phyloP scores from a whole-genome alignment of 305 asterid species.

The Rubia tinctorum region DNA sequence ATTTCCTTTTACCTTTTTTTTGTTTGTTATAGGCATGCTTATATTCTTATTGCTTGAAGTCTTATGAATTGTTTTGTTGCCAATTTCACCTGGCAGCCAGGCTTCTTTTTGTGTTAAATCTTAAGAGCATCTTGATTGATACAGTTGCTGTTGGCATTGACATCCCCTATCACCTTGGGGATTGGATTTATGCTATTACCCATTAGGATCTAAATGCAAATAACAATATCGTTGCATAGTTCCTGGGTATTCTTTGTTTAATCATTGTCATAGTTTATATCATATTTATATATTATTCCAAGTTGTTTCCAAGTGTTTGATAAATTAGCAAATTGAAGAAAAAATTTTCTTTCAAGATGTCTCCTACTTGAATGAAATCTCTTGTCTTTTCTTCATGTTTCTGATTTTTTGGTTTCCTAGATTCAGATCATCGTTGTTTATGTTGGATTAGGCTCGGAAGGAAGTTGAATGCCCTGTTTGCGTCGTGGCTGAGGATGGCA shows the following conservation, averaged over 20 bases:
- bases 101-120: neutral
- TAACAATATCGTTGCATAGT: too few species aligned
- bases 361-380: too few species aligned
- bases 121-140: too few species aligned
- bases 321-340: too few species aligned
- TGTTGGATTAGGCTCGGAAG: neutral
- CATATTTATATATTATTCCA: too few species aligned
- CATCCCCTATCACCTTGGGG: conserved; percentile 18
- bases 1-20: neutral
- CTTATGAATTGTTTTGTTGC: neutral
- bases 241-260: too few species aligned
- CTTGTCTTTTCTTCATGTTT: neutral
- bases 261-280: too few species aligned
- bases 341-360: neutral
- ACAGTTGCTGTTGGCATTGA: neutral
- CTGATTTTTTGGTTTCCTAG: neutral
- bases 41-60: neutral
- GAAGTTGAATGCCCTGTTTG: neutral
- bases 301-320: too few species aligned
- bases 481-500: neutral
- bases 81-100: neutral
- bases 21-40: neutral
- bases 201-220: neutral
- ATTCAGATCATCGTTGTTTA: neutral
- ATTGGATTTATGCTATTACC: conserved; percentile 17